Percentiles rank a stretch among this genome's conserved stretches.
These are phyloP conservation scores for Solanum ossicruentum DNA, from an alignment of 257 asterid species.

Conservation along the genomic window DNA sequence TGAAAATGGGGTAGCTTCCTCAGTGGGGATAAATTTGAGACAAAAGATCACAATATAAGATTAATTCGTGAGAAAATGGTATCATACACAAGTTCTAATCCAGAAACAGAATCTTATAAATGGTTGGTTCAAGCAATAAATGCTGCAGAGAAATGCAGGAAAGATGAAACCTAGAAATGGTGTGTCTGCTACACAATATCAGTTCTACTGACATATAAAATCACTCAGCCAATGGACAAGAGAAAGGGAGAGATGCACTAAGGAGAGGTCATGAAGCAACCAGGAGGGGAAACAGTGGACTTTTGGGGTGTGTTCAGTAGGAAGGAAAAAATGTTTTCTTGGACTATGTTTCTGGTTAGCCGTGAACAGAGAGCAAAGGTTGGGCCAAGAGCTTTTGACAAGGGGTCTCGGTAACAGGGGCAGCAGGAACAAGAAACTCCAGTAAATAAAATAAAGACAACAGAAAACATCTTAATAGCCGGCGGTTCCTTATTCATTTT, in stretches of 20 bases:
- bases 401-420: too few species aligned
- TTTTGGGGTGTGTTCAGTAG: background rate
- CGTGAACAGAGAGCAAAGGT: too few species aligned
- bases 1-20: background rate
- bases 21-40: background rate
- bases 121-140: background rate
- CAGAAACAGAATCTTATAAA: background rate
- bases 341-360: too few species aligned
- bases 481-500: too few species aligned
- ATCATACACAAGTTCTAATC: background rate
- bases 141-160: background rate
- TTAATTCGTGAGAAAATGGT: background rate
- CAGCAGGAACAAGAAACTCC: too few species aligned
- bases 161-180: background rate
- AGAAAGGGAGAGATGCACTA: background rate
- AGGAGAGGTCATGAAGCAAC: background rate
- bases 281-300: background rate
- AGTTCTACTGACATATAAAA: background rate
- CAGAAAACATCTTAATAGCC: too few species aligned
- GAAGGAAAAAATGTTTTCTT: background rate
- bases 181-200: background rate
- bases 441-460: too few species aligned
- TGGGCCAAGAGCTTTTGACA: too few species aligned
- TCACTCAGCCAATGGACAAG: background rate
- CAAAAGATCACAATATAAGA: background rate